Evolutionary conservation across 2,329 filamentous ascomycete genomes (phyloP), one percentile per base, ranked within the genome.

Genomic region (Phyllosticta paracitricarpa): DNA sequence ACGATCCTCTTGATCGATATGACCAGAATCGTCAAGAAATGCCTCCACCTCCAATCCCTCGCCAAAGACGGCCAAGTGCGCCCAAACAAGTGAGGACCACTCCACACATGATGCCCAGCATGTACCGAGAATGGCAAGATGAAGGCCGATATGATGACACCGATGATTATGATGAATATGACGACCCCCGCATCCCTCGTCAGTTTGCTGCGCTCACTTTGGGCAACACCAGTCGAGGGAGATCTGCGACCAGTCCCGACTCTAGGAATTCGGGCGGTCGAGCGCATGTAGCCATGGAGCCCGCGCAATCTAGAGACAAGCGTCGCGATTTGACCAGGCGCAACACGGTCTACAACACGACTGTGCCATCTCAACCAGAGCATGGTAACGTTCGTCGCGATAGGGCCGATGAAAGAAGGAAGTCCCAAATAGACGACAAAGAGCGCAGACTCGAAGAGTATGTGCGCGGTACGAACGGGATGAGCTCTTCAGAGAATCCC

Each of bases 281-380:
- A 33, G 58, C 51, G 4, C 35, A 22, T 22, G 28, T 56, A 10
- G 8, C 51, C 25, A 12, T 61, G 9, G 30, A 61, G 26, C 28
- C 58, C 26, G 40, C 58, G 22, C 54, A 54, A 2, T 61, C 58
- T 6, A 61, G 53, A 19, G 53, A 56, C 9, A 30, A 35, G 7
- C 53, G 56, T 17, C 53, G 54, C 25, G 58, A 61, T 19, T 33
- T 28, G 51, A 53, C 48, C 17, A 54, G 55, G 30, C 55, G 51
- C 55, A 61, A 61, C 19, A 61, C 58, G 1, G 19, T 61, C 8
- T 61, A 61, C 54, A 61, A 61, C 58, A 61, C 17, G 5, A 52
- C n/a, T 5, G 54, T 61, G 3, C 48, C 53, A 7, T 48, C 54
- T 25, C 12, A 28, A 12, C 17, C 33, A 7, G 24, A 51, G 4